Evolutionary conservation across 768 basidiomycete genomes (phyloP), one percentile per base, ranked within the genome.

Genomic region (Lactarius pseudohatsudake): DNA sequence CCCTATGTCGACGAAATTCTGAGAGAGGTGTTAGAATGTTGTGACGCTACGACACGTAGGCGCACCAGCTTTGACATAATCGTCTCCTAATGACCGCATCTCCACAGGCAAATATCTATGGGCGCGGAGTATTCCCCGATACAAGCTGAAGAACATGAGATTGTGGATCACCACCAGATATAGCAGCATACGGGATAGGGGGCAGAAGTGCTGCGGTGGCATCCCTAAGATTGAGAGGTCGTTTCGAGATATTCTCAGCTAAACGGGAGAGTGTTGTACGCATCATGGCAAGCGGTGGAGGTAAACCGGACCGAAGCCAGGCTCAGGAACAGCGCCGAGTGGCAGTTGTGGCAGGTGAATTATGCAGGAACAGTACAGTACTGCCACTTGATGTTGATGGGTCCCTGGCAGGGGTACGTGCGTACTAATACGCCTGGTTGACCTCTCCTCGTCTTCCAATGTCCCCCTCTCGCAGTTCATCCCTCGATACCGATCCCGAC

Each of bases 1-100:
- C 79, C 71, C 80, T 86, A 70, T 97, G 96, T 56, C 90, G 81
- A 8, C 91, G 87, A 76, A 97, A 98, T 77, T 99, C 96, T 93
- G 67, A 26, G n/a, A 55, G 18, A 41, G 13, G 57, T 18, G 9
- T 50, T 55, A 57, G 20, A 56, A 56, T 30, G 20, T 20, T 34
- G 34, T 34, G 34, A 10, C 34, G 34, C 34, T 9, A 34, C 34
- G 7, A 34, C 34, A 34, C 34, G 34, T 34, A 34, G 34, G 55
- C 71, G 11, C 69, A 76, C 75, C 75, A 26, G 72, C 69, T 71
- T 82, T 82, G 69, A 84, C 76, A 70, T 82, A 83, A 26, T 79
- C 78, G 62, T 82, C 81, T 13, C 82, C 83, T 67, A 83, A 71
- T 50, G 77, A 77, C 26, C 81, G 71, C 79, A 83, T 80, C 59